Conservation (phyloP, 2,329 filamentous ascomycete genomes). For the Cadophora gregata region DNA sequence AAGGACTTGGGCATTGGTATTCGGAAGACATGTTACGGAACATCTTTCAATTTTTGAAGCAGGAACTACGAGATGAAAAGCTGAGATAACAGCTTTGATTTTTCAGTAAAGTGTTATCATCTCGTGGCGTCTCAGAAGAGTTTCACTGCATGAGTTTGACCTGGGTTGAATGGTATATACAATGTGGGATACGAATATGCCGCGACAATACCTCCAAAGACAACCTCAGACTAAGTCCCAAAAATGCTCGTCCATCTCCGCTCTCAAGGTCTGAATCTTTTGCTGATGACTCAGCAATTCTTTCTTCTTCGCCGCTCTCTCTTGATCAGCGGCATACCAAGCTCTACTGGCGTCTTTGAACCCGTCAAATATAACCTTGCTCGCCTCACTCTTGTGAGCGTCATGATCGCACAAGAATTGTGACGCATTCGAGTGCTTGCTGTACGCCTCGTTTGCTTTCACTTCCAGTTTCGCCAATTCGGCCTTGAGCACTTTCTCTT, state of each 20-base stretch:
- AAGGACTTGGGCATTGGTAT: constrained; percentile 54
- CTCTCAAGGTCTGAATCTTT: not conserved
- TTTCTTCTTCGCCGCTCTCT: not conserved
- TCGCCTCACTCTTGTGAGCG: not conserved
- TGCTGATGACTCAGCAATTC: not conserved
- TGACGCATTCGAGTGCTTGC: not conserved
- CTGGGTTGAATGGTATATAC: too few relatives aligned
- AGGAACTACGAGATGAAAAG: constrained; percentile 16
- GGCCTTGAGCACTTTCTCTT: not conserved
- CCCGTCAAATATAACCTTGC: too few relatives aligned
- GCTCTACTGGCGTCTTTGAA: not conserved
- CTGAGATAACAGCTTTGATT: not conserved
- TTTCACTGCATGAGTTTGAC: too few relatives aligned
- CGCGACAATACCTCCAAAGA: too few relatives aligned
- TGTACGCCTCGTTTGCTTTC: not conserved
- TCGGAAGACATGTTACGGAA: constrained; percentile 49
- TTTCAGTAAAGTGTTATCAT: too few relatives aligned
- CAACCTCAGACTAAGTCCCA: not conserved
- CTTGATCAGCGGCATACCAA: not conserved
- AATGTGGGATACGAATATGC: too few relatives aligned
- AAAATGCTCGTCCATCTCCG: not conserved
- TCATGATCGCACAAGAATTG: not conserved
- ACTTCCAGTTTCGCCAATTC: not conserved
- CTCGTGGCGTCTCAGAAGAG: too few relatives aligned
- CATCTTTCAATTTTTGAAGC: constrained; percentile 45